Percentiles rank a stretch among this genome's conserved stretches.
phyloP scores from a whole-genome alignment of 1,284 basidiomycete genomes.

The Apiotrichum veenhuisii region DNA sequence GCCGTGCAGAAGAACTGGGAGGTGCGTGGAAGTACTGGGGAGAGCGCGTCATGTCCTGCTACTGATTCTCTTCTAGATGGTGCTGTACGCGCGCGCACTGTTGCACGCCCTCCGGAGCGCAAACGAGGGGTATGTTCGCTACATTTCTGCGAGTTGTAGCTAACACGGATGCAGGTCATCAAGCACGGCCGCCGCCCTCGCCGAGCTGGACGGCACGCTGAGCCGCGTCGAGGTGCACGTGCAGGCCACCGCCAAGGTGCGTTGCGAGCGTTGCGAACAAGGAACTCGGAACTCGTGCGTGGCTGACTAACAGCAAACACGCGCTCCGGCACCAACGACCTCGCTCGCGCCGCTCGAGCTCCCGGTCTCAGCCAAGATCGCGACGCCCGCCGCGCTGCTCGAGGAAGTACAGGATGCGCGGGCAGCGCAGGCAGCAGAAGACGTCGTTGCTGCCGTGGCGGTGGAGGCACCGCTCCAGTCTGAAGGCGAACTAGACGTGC shows the following conservation, averaged over 20 bases:
- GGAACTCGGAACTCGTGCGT: too few species aligned
- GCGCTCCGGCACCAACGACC: slow-evolving; percentile 11
- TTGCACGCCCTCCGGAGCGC: slow-evolving; percentile 29
- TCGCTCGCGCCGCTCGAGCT: slow-evolving; percentile 12
- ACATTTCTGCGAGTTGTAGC: not conserved
- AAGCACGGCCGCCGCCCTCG: slow-evolving; percentile 16
- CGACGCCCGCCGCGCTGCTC: slow-evolving; percentile 10
- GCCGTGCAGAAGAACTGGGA: slow-evolving; percentile 44
- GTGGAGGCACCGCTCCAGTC: slow-evolving; percentile 4
- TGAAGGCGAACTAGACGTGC: slow-evolving; percentile 9
- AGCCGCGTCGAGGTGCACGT: slow-evolving; percentile 18
- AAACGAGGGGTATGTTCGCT: slow-evolving; percentile 36
- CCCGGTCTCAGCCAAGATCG: slow-evolving; percentile 1
- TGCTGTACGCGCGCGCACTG: slow-evolving; percentile 37
- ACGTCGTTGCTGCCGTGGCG: not conserved
- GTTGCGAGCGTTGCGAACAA: not conserved
- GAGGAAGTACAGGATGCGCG: slow-evolving; percentile 9
- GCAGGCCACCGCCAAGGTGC: slow-evolving; percentile 12
- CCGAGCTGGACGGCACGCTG: slow-evolving; percentile 19
- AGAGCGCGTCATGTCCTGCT: not conserved
- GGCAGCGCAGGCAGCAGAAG: not conserved
- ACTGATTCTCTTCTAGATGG: slow-evolving; percentile 23
- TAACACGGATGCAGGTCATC: slow-evolving; percentile 29
- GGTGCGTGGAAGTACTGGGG: slow-evolving; percentile 26
- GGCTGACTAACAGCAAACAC: slow-evolving; percentile 8